Conservation (phyloP, 129 eudicot species). For the Mikania micrantha region DNA sequence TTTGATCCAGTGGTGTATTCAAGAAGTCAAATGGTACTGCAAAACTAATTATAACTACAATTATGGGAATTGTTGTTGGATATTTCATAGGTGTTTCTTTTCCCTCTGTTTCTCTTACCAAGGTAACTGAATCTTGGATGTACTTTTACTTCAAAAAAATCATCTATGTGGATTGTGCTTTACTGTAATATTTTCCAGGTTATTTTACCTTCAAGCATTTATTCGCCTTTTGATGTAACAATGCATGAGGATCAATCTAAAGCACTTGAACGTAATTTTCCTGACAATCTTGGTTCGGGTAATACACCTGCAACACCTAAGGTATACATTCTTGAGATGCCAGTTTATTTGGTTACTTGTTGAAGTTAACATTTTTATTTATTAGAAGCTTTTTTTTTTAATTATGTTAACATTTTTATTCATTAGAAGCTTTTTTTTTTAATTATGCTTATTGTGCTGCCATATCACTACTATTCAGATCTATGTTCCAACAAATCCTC, state of each 20-base stretch:
- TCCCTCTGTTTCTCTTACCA: slow-evolving; percentile 80
- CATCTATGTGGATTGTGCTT: slow-evolving; percentile 2
- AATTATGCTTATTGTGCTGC: not conserved
- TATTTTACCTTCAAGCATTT: slow-evolving; percentile 61
- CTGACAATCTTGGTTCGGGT: slow-evolving; percentile 87
- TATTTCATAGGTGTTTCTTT: slow-evolving; percentile 89
- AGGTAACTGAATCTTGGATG: slow-evolving; percentile 45
- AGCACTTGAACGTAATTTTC: slow-evolving; percentile 54
- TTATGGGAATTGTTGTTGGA: slow-evolving; percentile 87
- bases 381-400: not conserved
- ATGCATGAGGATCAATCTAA: slow-evolving; percentile 34
- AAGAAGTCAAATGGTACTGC: slow-evolving; percentile 81
- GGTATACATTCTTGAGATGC: slow-evolving; percentile 39
- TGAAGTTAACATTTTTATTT: not conserved
- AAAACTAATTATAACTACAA: slow-evolving; percentile 66
- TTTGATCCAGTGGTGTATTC: slow-evolving; percentile 55
- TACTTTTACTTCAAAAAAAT: not conserved
- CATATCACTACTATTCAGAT: slow-evolving; percentile 42
- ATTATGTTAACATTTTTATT: not conserved
- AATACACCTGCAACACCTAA: slow-evolving; percentile 73
- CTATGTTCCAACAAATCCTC: slow-evolving; percentile 92
- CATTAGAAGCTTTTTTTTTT: not conserved
- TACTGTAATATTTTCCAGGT: slow-evolving; percentile 47
- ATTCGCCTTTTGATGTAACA: slow-evolving; percentile 51
- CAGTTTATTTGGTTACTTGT: slow-evolving; percentile 11